Conservation (phyloP, 1,284 basidiomycete species). For the Ustilago xerochloae region DNA sequence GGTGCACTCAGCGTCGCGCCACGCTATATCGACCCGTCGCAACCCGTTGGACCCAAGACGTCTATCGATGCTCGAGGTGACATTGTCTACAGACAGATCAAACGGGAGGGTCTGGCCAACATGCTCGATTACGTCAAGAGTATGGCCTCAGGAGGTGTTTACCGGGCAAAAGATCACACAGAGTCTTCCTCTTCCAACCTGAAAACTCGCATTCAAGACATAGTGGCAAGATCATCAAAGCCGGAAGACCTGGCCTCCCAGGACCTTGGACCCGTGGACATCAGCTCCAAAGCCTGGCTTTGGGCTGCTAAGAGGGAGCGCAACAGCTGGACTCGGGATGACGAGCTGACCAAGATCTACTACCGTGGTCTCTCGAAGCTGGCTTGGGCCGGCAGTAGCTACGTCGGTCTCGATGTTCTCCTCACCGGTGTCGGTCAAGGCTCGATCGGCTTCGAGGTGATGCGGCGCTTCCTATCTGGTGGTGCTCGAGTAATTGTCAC, state of each 20-base stretch:
- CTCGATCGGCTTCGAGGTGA: conserved; percentile 95
- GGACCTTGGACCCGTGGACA: conserved; percentile 61
- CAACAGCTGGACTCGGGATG: no score
- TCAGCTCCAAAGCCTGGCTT: conserved; percentile 70
- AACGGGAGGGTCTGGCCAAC: conserved; percentile 94
- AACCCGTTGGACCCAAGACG: conserved; percentile 93
- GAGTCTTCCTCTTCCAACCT: conserved; percentile 96
- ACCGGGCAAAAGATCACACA: conserved; percentile 94
- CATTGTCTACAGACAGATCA: conserved; percentile 92
- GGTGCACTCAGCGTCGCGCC: no score
- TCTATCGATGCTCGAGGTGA: conserved; percentile 93
- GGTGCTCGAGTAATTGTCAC: conserved; percentile 97
- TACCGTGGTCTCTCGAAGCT: conserved; percentile 97
- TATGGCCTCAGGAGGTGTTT: conserved; percentile 98
- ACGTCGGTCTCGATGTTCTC: conserved; percentile 97
- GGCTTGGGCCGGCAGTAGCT: conserved; percentile 95
- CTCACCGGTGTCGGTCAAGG: conserved; percentile 97
- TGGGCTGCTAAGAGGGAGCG: conserved; percentile 92
- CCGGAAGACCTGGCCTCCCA: conserved; percentile 71
- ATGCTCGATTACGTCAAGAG: conserved; percentile 97
- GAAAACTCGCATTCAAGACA: no score
- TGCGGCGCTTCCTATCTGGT: conserved; percentile 94
- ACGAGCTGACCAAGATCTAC: conserved; percentile 83
- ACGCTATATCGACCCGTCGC: no score
- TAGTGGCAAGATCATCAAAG: conserved; percentile 91